Percentiles rank a stretch among this genome's conserved stretches.
phyloP scores from a whole-genome alignment of 2,329 filamentous ascomycete species.

The Pestalotiopsis sp. region DNA sequence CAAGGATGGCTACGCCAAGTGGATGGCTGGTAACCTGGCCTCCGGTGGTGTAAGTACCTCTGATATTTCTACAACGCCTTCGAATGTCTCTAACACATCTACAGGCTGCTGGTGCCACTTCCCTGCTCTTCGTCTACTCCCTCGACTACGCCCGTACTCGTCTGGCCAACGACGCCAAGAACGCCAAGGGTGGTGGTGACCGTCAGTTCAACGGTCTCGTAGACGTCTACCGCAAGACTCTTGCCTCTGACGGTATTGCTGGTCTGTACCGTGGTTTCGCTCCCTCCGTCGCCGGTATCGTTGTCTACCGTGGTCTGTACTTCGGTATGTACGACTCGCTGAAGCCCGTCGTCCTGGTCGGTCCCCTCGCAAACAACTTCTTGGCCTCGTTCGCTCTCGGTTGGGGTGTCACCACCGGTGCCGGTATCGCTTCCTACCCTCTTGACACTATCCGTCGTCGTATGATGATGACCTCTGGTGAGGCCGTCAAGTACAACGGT shows the following conservation, averaged over 20 bases:
- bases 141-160: conserved; percentile 99
- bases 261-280: conserved; percentile 99
- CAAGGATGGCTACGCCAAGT: conserved; percentile 95
- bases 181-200: conserved; percentile 92
- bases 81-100: background rate
- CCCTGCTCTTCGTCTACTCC: conserved; percentile 99
- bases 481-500: conserved; percentile 99
- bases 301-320: conserved; percentile 99
- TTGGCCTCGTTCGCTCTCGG: conserved; percentile 98
- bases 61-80: background rate
- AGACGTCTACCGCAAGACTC: conserved; percentile 99
- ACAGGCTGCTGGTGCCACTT: conserved; percentile 96
- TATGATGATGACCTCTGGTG: conserved; percentile 99
- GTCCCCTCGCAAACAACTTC: conserved; percentile 96
- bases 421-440: conserved; percentile 99
- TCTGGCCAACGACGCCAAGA: conserved; percentile 99
- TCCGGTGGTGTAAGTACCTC: conserved; percentile 89
- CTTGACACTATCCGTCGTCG: conserved; percentile 99
- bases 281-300: conserved; percentile 97
- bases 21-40: conserved; percentile 99
- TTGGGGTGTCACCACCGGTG: conserved; percentile 99
- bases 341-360: conserved; percentile 97
- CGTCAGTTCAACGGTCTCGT: conserved; percentile 99
- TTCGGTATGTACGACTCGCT: conserved; percentile 99
- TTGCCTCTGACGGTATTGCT: conserved; percentile 96